phyloP scores from a whole-genome alignment of 176 grass and related monocot genomes.

The Paspalum vaginatum region DNA sequence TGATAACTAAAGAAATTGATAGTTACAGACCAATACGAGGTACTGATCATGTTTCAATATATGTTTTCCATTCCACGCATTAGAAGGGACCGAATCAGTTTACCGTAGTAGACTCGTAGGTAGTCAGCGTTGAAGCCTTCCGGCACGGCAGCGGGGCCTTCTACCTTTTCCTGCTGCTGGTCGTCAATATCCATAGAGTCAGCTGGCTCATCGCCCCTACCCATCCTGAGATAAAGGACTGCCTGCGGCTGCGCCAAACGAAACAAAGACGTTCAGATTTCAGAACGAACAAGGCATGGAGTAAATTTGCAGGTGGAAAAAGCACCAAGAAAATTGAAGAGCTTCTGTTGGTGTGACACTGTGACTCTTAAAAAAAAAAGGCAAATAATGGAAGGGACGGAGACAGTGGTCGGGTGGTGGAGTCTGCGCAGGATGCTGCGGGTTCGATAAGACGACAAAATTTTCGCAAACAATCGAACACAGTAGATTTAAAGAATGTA shows the following conservation, averaged over 20 bases:
- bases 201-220: conserved; percentile 35
- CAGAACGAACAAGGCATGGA: neutral
- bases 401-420: neutral
- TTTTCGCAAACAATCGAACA: too few species aligned
- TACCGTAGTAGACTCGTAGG: conserved; percentile 92
- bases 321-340: neutral
- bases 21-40: neutral
- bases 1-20: neutral
- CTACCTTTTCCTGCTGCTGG: conserved; percentile 30
- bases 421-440: neutral
- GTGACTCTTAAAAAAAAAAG: too few species aligned
- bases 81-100: conserved; percentile 6
- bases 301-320: neutral
- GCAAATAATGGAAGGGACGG: too few species aligned
- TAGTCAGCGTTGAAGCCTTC: conserved; percentile 63
- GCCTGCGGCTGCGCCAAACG: neutral
- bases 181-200: conserved; percentile 64
- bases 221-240: conserved; percentile 41
- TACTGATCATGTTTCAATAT: neutral
- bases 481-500: too few species aligned
- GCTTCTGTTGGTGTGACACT: neutral
- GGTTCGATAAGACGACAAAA: too few species aligned
- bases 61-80: neutral
- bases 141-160: conserved; percentile 21
- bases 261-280: neutral